Base-by-base conservation (phyloP, 2,329 filamentous ascomycete species). In the Verticillium klebahnii region DNA sequence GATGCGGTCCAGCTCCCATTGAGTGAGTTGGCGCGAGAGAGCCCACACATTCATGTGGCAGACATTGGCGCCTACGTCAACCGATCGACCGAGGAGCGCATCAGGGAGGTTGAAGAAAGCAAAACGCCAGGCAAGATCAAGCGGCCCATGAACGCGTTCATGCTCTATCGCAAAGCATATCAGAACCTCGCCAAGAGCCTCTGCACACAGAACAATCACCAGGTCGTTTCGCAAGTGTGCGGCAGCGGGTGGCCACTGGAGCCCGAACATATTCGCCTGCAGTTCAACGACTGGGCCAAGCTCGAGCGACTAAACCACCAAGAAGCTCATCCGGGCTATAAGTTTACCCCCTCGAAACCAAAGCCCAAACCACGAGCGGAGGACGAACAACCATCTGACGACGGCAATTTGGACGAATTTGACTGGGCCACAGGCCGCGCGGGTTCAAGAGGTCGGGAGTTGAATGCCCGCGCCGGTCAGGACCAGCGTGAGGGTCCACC, bases 101-200 rank as follows among this genome's bases (percentile, higher is more conserved):
- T 80, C 57, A 77, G 80, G 60, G 93, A 97, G 73, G 87, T 89
- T 11, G 83, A 86, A 54, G 84, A 85, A 68, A 84, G 87, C 62
- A 92, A 88, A 69, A 79, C 87, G 39, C 80, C 80, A 2, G 91
- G 91, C 31, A 93, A 93, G 72, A 85, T 98, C 67, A 92, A 94
- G 69, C 85, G 95, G 34, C 93, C 95, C 2, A 96, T 97, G 89
- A 99, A 99, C 74, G 94, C 92, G 1, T 99, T 98, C 79, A 97
- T 99, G 90, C 81, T 99, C 58, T 99, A 99, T 74, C 89, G 95
- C 52, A 97, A 95, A 67, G 92, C 92, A 7, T 97, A 92, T 72
- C 91, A 96, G 63, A 91, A 95, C 64, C 84, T 93, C 36, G 92
- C 91, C 63, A 97, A 97, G 75, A 82, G 85, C 59, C 91, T 88